Base-by-base conservation (phyloP, 257 asterid species). In the Penstemon eatonii region DNA sequence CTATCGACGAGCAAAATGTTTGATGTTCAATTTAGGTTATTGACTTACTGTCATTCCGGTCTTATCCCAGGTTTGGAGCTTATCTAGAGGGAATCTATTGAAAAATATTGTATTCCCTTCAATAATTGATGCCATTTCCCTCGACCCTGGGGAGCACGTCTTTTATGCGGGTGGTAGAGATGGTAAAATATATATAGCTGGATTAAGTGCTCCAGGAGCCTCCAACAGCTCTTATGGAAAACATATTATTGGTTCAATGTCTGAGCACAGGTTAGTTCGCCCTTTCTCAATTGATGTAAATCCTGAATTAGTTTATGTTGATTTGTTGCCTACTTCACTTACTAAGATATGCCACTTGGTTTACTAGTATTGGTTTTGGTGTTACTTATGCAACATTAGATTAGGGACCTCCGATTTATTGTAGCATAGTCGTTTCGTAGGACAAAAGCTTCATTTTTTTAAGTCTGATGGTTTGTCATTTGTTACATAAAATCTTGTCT, bases 91-190 rank as follows among this genome's bases (percentile, higher is more conserved):
- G 61, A 72, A 84, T 70, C 72, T 87, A 10, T 71, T 90, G 66
- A 79, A 94, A 77, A 78, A 76, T 75, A 76, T 90, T 44, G 88
- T 83, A 65, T 90, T 93, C 82, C 99, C 96, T 49, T 82, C 97
- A 45, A 44, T 85, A 73, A 84, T 93, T 47, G 92, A 85, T 75
- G 88, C 96, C 45, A 76, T 93, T 71, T 91, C 86, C n/a, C 71
- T 93, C 75, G 97, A 84, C 71, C 90, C 89, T 40, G 85, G 89
- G 41, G 97, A 90, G 81, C 85, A 84, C 54, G 87, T 84, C 72
- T 90, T 93, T 80, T 90, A 90, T 81, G 99, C 99, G 7, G 96
- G 97, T 79, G 87, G 95, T 60, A 84, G 94, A 80, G 97, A 92
- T 82, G 98, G 98, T 56, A 92, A 85, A 74, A 88, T 91, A 80